These are phyloP conservation scores for Torulaspora gathmanii DNA, from an alignment of 805 yeast species.

Conservation along the genomic window DNA sequence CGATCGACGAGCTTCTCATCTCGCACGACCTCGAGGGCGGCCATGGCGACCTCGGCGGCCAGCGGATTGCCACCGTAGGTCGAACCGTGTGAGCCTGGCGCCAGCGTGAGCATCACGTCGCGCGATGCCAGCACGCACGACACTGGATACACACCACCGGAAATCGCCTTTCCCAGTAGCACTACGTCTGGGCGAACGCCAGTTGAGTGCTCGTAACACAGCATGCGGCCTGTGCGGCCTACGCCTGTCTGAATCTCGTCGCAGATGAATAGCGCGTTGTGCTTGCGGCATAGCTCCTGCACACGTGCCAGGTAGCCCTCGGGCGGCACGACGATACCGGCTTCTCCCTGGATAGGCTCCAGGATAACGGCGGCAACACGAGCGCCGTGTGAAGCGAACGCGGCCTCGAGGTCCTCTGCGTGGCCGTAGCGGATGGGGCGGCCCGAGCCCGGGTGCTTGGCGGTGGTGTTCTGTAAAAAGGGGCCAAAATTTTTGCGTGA, in stretches of 20 bases:
- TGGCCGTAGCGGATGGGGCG: constrained; percentile 64
- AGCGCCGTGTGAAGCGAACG: constrained; percentile 77
- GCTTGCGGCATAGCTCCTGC: constrained; percentile 65
- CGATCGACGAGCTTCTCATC: constrained; percentile 84
- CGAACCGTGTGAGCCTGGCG: constrained; percentile 96
- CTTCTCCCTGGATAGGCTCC: constrained; percentile 98
- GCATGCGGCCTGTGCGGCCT: constrained; percentile 93
- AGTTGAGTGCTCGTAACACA: constrained; percentile 82
- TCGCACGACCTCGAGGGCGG: constrained; percentile 83
- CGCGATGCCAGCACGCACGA: constrained; percentile 86
- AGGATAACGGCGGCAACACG: constrained; percentile 84
- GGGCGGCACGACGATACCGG: constrained; percentile 95
- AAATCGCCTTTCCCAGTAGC: constrained; percentile 86
- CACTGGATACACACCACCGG: constrained; percentile 93
- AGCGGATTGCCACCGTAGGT: constrained; percentile 98
- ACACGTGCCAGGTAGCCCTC: constrained; percentile 70
- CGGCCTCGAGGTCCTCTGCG: constrained; percentile 80
- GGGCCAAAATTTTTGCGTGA: constrained; percentile 89
- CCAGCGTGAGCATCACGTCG: constrained; percentile 82
- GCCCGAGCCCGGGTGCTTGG: constrained; percentile 57
- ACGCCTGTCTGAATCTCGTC: constrained; percentile 98
- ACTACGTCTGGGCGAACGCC: constrained; percentile 83
- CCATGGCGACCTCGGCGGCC: constrained; percentile 88
- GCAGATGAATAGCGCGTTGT: constrained; percentile 85
- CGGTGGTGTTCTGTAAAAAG: constrained; percentile 76